Conservation (phyloP, 352 stramenopile species). For the Globisporangium alternatum region DNA sequence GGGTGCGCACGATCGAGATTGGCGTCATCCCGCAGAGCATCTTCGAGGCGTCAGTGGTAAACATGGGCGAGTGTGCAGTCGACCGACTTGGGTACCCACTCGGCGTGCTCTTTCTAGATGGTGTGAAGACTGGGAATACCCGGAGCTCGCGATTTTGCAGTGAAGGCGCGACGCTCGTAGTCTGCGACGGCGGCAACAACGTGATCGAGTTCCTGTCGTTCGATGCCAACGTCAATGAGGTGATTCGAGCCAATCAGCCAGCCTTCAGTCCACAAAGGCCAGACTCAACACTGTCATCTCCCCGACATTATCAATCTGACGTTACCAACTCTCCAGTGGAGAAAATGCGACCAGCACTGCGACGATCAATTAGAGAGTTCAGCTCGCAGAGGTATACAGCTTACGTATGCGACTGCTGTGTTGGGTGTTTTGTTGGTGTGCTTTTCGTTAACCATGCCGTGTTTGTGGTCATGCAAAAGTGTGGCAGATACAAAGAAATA, state of each 20-base stretch:
- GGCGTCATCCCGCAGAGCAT: slow-evolving; percentile 11
- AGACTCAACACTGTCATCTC: background rate
- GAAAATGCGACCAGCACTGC: background rate
- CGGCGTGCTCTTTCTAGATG: slow-evolving; percentile 6
- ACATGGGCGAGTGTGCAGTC: slow-evolving; percentile 1
- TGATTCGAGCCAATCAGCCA: background rate
- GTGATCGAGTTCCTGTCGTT: slow-evolving; percentile 19
- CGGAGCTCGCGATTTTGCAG: too few species aligned
- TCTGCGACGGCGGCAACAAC: slow-evolving; percentile 27
- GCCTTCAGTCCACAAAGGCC: background rate
- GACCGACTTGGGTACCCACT: slow-evolving; percentile 17
- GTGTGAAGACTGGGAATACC: too few species aligned
- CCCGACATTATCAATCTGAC: background rate
- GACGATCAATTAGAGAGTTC: background rate
- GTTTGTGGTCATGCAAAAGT: background rate
- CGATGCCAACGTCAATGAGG: background rate
- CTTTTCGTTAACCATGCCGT: background rate
- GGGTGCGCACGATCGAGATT: slow-evolving; percentile 46
- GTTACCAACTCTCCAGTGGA: background rate
- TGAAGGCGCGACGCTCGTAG: slow-evolving; percentile 11
- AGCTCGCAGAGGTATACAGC: background rate
- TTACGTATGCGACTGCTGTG: too few species aligned
- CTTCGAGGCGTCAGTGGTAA: slow-evolving; percentile 1
- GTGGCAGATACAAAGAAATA: background rate
- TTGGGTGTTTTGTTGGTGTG: background rate